These are phyloP conservation scores for Ganoderma multipileum DNA, from an alignment of 1,284 basidiomycete species.

Conservation along the genomic window DNA sequence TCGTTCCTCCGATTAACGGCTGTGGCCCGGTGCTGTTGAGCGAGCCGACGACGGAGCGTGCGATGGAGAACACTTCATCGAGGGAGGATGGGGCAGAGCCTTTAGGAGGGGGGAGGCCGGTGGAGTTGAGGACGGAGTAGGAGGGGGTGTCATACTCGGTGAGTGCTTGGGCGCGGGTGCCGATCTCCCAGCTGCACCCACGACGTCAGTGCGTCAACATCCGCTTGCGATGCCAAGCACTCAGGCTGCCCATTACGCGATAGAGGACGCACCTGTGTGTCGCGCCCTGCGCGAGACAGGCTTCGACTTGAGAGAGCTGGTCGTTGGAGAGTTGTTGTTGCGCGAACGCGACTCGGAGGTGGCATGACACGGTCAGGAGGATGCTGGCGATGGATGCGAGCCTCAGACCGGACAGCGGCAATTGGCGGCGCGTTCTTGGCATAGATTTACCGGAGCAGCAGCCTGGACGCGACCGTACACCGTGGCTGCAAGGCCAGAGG, in stretches of 20 bases:
- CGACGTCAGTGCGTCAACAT: neutral
- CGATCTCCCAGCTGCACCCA: conserved; percentile 79
- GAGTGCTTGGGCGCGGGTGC: conserved; percentile 77
- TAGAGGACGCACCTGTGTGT: conserved; percentile 49
- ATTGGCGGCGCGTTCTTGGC: neutral
- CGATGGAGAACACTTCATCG: conserved; percentile 63
- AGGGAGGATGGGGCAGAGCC: conserved; percentile 54
- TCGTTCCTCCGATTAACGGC: conserved; percentile 52
- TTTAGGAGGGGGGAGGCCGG: conserved; percentile 35
- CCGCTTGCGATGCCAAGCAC: neutral
- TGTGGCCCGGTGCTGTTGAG: conserved; percentile 52
- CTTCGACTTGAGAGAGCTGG: conserved; percentile 47
- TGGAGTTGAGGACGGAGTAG: conserved; percentile 67
- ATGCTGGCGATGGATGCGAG: conserved; percentile 10
- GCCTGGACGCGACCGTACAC: neutral
- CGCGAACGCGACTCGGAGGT: conserved; percentile 5
- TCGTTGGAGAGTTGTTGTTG: conserved; percentile 44
- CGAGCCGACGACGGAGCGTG: conserved; percentile 58
- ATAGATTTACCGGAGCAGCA: neutral
- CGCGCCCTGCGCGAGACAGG: conserved; percentile 54
- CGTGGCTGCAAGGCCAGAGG: neutral
- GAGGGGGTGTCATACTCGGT: conserved; percentile 70
- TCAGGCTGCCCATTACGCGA: neutral
- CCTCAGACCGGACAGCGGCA: neutral
- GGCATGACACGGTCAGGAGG: conserved; percentile 6